Evolutionary conservation across 352 stramenopile species (phyloP).

Genomic region (Blastocystis sp.): DNA sequence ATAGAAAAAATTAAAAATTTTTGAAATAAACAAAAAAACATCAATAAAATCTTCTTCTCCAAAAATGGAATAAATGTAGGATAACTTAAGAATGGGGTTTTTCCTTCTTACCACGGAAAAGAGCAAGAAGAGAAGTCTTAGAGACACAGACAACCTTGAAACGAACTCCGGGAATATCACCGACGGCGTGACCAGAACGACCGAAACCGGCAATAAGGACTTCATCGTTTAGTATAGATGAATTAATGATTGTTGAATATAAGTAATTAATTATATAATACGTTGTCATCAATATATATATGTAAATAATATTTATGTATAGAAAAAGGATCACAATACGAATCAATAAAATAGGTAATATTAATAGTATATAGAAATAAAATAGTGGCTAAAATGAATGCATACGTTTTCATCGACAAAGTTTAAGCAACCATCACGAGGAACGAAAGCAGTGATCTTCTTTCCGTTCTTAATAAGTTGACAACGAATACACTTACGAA

Average conservation of each 20-base stretch:
- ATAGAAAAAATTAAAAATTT: slow-evolving; percentile 3
- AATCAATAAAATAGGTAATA: too few species aligned
- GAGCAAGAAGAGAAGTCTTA: slow-evolving; percentile 65
- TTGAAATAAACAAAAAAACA: neutral
- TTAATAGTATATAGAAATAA: too few species aligned
- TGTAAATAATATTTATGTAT: too few species aligned
- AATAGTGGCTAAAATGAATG: too few species aligned
- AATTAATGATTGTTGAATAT: too few species aligned
- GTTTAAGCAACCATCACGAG: slow-evolving; percentile 98
- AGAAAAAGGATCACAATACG: too few species aligned
- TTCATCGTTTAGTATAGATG: too few species aligned
- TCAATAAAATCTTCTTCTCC: slow-evolving; percentile 4
- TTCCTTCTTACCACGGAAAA: slow-evolving; percentile 99
- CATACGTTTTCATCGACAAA: slow-evolving; percentile 90
- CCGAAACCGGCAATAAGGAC: slow-evolving; percentile 98
- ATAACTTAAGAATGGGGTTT: slow-evolving; percentile 80
- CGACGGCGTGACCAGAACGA: slow-evolving; percentile 91
- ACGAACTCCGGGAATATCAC: slow-evolving; percentile 99
- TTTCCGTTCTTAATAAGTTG: slow-evolving; percentile 99
- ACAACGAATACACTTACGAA: slow-evolving; percentile 97
- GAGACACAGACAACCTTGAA: slow-evolving; percentile 74
- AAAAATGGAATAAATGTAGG: neutral
- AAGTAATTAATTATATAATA: too few species aligned
- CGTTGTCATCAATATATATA: too few species aligned
- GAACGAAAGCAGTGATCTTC: slow-evolving; percentile 99